phyloP scores from a whole-genome alignment of 2,329 filamentous ascomycete genomes.

The Penicillium sp. region DNA sequence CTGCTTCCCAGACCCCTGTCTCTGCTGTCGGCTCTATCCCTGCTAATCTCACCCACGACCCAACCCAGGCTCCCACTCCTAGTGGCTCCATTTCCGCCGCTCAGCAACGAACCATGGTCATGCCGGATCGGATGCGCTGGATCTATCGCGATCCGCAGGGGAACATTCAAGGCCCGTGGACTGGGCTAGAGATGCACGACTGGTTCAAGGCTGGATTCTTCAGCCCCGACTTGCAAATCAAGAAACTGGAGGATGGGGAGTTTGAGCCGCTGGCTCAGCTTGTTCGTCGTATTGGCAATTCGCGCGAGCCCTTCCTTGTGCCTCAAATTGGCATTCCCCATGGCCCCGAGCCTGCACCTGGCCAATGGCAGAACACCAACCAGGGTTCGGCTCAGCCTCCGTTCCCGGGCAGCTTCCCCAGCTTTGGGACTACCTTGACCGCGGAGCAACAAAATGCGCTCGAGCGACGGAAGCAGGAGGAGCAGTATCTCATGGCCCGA shows the following conservation, averaged over 20 bases:
- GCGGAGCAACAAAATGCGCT: conserved; percentile 98
- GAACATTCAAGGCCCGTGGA: conserved; percentile 90
- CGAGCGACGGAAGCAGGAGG: conserved; percentile 94
- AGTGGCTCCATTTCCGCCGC: conserved; percentile 66
- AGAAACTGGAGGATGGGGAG: conserved; percentile 89
- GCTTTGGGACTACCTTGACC: conserved; percentile 93
- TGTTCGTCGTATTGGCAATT: conserved; percentile 94
- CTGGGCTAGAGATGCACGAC: conserved; percentile 97
- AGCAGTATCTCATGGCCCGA: conserved; percentile 94
- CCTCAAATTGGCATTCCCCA: conserved; percentile 96
- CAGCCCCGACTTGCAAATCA: conserved; percentile 89
- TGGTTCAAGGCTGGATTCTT: conserved; percentile 99
- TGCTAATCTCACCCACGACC: conserved; percentile 37
- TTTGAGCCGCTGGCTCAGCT: conserved; percentile 95
- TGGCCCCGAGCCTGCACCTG: conserved; percentile 65
- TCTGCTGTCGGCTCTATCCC: conserved; percentile 42
- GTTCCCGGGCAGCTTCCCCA: conserved; percentile 86
- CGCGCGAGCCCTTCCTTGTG: conserved; percentile 93
- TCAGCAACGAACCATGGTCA: conserved; percentile 89
- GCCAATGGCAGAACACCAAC: conserved; percentile 55
- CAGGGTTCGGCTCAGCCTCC: conserved; percentile 75
- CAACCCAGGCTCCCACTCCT: conserved; percentile 38
- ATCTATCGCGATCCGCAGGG: conserved; percentile 95
- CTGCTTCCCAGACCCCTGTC: conserved; percentile 42
- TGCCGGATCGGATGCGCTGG: conserved; percentile 99